phyloP scores from a whole-genome alignment of 148 eudicot genomes.

The Oxyria digyna region DNA sequence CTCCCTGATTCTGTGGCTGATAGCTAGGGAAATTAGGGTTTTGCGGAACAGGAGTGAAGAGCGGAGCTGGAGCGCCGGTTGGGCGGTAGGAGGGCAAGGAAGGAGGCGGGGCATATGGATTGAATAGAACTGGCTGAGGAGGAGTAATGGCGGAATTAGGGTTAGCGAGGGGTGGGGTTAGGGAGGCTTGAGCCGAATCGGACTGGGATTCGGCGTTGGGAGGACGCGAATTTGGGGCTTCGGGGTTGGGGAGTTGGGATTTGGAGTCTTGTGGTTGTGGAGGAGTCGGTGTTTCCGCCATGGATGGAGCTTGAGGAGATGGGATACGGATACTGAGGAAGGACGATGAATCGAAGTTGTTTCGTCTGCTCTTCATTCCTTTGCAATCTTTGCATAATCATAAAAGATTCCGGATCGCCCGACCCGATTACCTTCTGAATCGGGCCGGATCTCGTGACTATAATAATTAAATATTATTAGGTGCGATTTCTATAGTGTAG shows the following conservation, averaged over 20 bases:
- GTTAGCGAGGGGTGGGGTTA: conserved; percentile 24
- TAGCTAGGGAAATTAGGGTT: conserved; percentile 25
- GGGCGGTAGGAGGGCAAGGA: conserved; percentile 44
- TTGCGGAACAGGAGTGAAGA: conserved; percentile 32
- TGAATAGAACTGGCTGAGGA: conserved; percentile 12
- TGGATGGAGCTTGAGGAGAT: conserved; percentile 6
- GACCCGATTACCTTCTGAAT: background rate
- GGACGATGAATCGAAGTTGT: background rate
- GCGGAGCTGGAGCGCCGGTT: conserved; percentile 33
- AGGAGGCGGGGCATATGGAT: background rate
- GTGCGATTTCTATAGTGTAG: too few relatives aligned
- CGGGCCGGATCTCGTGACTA: too few relatives aligned
- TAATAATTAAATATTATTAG: too few relatives aligned
- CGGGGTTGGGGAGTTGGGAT: conserved; percentile 15
- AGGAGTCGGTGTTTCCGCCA: conserved; percentile 22
- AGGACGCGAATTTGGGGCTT: conserved; percentile 13
- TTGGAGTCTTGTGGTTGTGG: conserved; percentile 12
- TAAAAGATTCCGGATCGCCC: background rate
- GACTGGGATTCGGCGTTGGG: conserved; percentile 14
- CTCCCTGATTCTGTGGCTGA: conserved; percentile 16
- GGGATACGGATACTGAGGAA: background rate
- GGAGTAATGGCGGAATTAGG: conserved; percentile 27
- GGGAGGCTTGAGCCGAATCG: conserved; percentile 16
- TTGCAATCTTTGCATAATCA: background rate
- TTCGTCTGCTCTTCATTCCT: background rate